phyloP scores from a whole-genome alignment of 2,329 filamentous ascomycete genomes.

The Penicillium decumbens region DNA sequence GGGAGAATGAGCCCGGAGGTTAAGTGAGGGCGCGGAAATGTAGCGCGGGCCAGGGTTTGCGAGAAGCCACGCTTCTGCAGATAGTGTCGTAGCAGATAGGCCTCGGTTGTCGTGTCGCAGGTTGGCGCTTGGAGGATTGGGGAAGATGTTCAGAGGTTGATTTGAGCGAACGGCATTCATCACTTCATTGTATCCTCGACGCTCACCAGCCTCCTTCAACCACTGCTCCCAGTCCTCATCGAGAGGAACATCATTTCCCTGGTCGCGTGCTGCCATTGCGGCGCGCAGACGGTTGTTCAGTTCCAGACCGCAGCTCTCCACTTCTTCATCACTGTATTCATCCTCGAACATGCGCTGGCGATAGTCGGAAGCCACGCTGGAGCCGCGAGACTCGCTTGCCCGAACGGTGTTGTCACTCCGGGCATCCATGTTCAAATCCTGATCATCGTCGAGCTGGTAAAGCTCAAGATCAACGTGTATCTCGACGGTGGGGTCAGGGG shows the following conservation, averaged over 20 bases:
- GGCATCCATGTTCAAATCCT: conserved; percentile 21
- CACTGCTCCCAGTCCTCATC: conserved; percentile 54
- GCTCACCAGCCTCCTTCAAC: conserved; percentile 54
- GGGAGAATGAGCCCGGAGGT: conserved; percentile 21
- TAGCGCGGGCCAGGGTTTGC: not conserved
- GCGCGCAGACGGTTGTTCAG: conserved; percentile 51
- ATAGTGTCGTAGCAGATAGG: not conserved
- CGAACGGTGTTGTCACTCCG: conserved; percentile 23
- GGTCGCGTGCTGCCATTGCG: conserved; percentile 51
- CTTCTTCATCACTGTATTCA: conserved; percentile 44
- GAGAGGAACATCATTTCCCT: conserved; percentile 43
- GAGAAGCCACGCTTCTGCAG: not conserved
- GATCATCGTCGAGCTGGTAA: conserved; percentile 21
- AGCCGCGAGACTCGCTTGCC: conserved; percentile 18
- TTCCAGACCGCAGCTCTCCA: conserved; percentile 50
- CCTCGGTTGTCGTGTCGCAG: not conserved
- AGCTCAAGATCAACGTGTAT: conserved; percentile 22
- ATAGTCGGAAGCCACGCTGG: conserved; percentile 23
- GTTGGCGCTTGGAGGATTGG: conserved; percentile 14
- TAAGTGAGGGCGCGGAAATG: conserved; percentile 7
- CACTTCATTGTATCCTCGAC: conserved; percentile 43
- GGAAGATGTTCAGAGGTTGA: conserved; percentile 31
- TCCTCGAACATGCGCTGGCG: conserved; percentile 35
- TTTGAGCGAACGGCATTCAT: conserved; percentile 37
- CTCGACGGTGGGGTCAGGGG: conserved; percentile 29